These are phyloP conservation scores for Crithidia bombi DNA, from an alignment of 208 protist genomes.

Conservation along the genomic window DNA sequence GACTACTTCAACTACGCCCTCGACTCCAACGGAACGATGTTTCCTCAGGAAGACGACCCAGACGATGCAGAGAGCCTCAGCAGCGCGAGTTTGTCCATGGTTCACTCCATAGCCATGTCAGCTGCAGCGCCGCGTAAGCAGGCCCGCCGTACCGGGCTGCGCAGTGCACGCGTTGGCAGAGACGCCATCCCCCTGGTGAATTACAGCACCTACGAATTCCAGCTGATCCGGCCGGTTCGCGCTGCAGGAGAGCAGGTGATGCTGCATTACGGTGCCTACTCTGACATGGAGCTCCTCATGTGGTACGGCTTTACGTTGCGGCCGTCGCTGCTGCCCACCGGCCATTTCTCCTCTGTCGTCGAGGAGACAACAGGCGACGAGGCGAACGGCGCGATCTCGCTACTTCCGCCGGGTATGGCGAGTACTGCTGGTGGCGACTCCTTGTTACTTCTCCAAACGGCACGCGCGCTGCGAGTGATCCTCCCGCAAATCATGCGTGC, in stretches of 20 bases:
- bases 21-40: conserved; percentile 73
- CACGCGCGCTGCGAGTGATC: conserved; percentile 12
- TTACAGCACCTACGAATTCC: conserved; percentile 63
- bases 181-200: conserved; percentile 25
- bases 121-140: conserved; percentile 12
- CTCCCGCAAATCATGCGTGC: conserved; percentile 14
- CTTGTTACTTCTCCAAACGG: conserved; percentile 5
- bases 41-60: conserved; percentile 19
- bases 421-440: not conserved
- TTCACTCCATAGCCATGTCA: not conserved
- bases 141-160: conserved; percentile 13
- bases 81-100: conserved; percentile 5
- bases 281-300: conserved; percentile 84
- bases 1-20: conserved; percentile 94
- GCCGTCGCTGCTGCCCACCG: conserved; percentile 53
- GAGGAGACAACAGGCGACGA: not conserved
- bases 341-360: not conserved
- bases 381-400: not conserved
- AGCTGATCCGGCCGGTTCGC: conserved; percentile 39
- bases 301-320: conserved; percentile 92
- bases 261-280: conserved; percentile 88
- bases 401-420: conserved; percentile 22
- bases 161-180: conserved; percentile 23
- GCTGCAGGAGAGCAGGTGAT: conserved; percentile 65
- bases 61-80: conserved; percentile 22